Conservation (phyloP, 2,329 filamentous ascomycete species). For the Pseudogymnoascus sp. region DNA sequence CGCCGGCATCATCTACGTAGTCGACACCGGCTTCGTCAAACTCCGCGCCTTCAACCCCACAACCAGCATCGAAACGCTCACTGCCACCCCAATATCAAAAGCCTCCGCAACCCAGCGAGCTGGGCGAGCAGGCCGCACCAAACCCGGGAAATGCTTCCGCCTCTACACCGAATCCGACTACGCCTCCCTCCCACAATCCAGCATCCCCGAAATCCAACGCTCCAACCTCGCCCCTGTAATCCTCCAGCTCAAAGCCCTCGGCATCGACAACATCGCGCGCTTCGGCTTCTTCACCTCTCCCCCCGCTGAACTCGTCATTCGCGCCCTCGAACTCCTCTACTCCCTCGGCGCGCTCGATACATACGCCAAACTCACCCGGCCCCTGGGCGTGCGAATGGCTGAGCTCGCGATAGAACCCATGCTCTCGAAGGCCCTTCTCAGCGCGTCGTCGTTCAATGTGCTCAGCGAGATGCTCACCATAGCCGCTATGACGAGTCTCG, state of each 20-base stretch:
- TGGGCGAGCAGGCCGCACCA: constrained; percentile 82
- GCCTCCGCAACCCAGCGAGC: constrained; percentile 89
- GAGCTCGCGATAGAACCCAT: constrained; percentile 90
- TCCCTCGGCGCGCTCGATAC: constrained; percentile 80
- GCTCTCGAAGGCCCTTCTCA: constrained; percentile 84
- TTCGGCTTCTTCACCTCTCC: constrained; percentile 87
- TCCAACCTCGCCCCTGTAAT: constrained; percentile 84
- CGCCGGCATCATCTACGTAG: constrained; percentile 80
- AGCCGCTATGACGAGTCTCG: constrained; percentile 85
- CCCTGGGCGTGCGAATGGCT: constrained; percentile 84
- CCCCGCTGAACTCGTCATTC: constrained; percentile 74
- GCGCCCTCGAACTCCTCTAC: constrained; percentile 81
- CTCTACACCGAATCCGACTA: constrained; percentile 78
- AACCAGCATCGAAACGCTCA: constrained; percentile 83
- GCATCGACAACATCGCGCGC: constrained; percentile 86
- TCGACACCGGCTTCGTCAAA: constrained; percentile 90
- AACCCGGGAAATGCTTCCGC: constrained; percentile 86
- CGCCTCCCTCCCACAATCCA: constrained; percentile 59
- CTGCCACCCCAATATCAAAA: constrained; percentile 74
- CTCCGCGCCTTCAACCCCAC: constrained; percentile 75
- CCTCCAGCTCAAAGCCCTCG: constrained; percentile 86
- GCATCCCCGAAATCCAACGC: constrained; percentile 83
- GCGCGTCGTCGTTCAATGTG: constrained; percentile 67
- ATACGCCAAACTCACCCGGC: constrained; percentile 83
- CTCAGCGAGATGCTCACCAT: constrained; percentile 83